A percentile compares a stretch with the other conserved stretches of the same genome.
Conservation (phyloP, 331 rosid species). For the Cydonia oblonga region DNA sequence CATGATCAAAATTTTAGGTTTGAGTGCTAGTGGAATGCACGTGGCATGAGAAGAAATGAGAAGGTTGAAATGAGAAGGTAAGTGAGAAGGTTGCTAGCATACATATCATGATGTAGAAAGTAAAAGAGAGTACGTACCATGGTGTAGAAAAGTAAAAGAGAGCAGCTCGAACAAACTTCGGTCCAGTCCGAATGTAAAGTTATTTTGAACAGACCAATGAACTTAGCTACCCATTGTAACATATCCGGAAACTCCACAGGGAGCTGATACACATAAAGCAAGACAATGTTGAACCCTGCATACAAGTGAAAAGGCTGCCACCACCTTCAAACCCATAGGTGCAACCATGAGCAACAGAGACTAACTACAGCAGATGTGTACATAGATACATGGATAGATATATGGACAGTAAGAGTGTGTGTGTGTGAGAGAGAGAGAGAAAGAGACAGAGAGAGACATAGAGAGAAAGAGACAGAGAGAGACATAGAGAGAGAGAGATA, state of each 20-base stretch:
- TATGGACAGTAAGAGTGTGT: neutral
- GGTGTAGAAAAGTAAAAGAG: constrained; percentile 62
- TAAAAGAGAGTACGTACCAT: constrained; percentile 31
- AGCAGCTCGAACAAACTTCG: constrained; percentile 59
- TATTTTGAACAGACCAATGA: constrained; percentile 80
- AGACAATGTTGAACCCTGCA: constrained; percentile 66
- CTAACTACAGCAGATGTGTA: neutral
- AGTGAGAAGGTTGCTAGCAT: too few relatives aligned
- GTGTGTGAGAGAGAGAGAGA: neutral
- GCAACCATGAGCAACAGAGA: constrained; percentile 23
- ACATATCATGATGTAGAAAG: too few relatives aligned
- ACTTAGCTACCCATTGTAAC: constrained; percentile 52
- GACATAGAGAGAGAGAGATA: neutral
- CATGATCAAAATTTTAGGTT: too few relatives aligned
- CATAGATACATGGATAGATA: neutral
- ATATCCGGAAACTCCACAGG: constrained; percentile 50
- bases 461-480: neutral
- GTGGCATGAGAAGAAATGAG: too few relatives aligned
- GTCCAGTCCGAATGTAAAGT: constrained; percentile 62
- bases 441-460: neutral
- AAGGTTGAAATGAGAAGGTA: too few relatives aligned
- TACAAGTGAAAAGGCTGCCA: constrained; percentile 90
- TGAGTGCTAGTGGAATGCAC: too few relatives aligned
- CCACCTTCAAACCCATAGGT: constrained; percentile 62
- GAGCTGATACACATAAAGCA: constrained; percentile 76